Evolutionary conservation across 495 filamentous ascomycete species (phyloP).

Genomic region (Jackrogersella multiformis): DNA sequence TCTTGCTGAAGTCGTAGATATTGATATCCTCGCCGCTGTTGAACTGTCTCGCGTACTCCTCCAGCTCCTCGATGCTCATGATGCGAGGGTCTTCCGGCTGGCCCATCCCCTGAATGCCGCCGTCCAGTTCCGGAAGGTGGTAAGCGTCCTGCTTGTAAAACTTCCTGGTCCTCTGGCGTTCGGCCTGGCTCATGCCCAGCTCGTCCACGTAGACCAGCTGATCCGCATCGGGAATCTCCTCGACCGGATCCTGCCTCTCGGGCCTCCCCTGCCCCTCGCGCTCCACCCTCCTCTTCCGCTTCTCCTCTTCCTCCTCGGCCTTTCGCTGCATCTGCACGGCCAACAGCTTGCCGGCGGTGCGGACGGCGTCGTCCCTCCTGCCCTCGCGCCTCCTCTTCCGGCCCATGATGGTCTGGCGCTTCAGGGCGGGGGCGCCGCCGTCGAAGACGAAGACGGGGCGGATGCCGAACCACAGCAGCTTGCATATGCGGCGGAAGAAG

Average conservation of each 20-base stretch:
- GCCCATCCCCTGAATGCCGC: slow-evolving; percentile 82
- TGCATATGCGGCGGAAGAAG: slow-evolving; percentile 98
- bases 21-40: slow-evolving; percentile 94
- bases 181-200: slow-evolving; percentile 77
- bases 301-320: slow-evolving; percentile 83
- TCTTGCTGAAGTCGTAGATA: slow-evolving; percentile 98
- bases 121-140: slow-evolving; percentile 85
- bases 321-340: slow-evolving; percentile 90
- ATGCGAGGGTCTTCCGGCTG: slow-evolving; percentile 90
- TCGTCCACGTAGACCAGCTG: slow-evolving; percentile 90
- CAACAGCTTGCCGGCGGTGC: slow-evolving; percentile 88
- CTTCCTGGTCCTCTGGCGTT: slow-evolving; percentile 75
- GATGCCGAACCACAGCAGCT: slow-evolving; percentile 95
- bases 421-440: slow-evolving; percentile 89
- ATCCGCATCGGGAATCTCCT: slow-evolving; percentile 66
- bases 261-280: slow-evolving; percentile 25
- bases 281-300: slow-evolving; percentile 61
- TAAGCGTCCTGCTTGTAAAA: slow-evolving; percentile 95
- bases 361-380: slow-evolving; percentile 87
- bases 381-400: slow-evolving; percentile 86
- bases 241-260: slow-evolving; percentile 66
- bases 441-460: slow-evolving; percentile 98
- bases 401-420: slow-evolving; percentile 85
- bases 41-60: slow-evolving; percentile 92
- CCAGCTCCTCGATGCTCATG: slow-evolving; percentile 91